Conservation (phyloP, 2,329 filamentous ascomycete species). For the Xylariales sp. region DNA sequence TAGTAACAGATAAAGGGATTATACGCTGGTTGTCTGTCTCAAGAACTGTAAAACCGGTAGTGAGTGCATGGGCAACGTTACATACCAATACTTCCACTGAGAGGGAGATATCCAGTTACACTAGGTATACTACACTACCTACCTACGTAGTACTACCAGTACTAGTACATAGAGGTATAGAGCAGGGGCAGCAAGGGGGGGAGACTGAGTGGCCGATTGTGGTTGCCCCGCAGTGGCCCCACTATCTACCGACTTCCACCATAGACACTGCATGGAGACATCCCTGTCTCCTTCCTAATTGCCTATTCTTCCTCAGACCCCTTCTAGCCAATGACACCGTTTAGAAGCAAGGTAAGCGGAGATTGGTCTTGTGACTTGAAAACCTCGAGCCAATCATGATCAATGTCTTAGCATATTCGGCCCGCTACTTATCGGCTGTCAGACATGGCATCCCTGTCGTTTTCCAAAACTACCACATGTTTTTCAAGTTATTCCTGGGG, state of each 20-base stretch:
- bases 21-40: not conserved
- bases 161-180: not conserved
- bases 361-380: conserved; percentile 36
- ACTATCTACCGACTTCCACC: conserved; percentile 13
- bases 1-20: conserved; percentile 2
- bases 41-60: not conserved
- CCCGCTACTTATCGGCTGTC: conserved; percentile 46
- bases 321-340: conserved; percentile 38
- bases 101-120: no score
- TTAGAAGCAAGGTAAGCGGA: conserved; percentile 17
- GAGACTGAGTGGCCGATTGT: conserved; percentile 3
- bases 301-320: conserved; percentile 29
- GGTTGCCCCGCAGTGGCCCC: conserved; percentile 26
- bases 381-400: conserved; percentile 40
- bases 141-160: no score
- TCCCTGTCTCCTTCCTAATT: conserved; percentile 40
- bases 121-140: no score
- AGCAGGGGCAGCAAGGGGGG: not conserved
- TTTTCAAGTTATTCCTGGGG: no score
- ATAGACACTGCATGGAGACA: not conserved
- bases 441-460: conserved; percentile 14
- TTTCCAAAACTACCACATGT: conserved; percentile 11
- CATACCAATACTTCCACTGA: conserved; percentile 32
- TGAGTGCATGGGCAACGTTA: conserved; percentile 44
- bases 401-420: conserved; percentile 42